These are phyloP conservation scores for Pseudopediastrum boryanum DNA, from an alignment of 139 green algal species.

Conservation along the genomic window DNA sequence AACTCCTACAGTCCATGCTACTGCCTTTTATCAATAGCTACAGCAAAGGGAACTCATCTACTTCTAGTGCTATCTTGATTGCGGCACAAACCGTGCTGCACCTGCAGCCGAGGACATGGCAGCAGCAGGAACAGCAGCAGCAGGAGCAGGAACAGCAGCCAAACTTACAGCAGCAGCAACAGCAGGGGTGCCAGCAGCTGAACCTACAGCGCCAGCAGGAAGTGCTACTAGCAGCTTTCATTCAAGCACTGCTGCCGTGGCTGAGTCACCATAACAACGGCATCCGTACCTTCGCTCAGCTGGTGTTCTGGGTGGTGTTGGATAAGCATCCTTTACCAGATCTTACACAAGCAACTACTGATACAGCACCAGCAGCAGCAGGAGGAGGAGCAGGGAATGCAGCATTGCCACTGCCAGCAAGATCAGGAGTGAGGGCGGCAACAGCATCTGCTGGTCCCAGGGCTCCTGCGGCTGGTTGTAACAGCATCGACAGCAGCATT, in stretches of 20 bases:
- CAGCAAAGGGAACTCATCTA: conserved; percentile 42
- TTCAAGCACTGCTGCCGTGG: conserved; percentile 46
- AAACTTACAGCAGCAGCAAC: no score
- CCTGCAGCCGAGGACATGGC: background rate
- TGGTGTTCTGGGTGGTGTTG: conserved; percentile 46
- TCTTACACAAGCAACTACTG: no score
- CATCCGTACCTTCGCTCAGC: conserved; percentile 55
- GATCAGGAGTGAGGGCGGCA: background rate
- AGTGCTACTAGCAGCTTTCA: conserved; percentile 20
- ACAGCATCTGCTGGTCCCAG: background rate
- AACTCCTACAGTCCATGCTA: conserved; percentile 46
- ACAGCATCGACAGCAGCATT: no score
- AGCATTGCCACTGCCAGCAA: background rate
- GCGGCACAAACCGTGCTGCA: conserved; percentile 48
- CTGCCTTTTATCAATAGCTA: conserved; percentile 60
- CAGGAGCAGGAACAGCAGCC: no score
- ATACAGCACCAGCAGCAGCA: background rate
- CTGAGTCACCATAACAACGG: conserved; percentile 54
- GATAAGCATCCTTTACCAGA: background rate
- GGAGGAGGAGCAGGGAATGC: background rate
- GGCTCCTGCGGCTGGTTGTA: background rate
- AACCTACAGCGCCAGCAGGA: background rate
- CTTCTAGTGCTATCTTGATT: conserved; percentile 60
- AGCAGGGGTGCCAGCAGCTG: background rate
- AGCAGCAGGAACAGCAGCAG: background rate